A percentile compares a stretch with the other conserved stretches of the same genome.
Conservation (phyloP, 306 rosid species). For the Cicer bijugum region DNA sequence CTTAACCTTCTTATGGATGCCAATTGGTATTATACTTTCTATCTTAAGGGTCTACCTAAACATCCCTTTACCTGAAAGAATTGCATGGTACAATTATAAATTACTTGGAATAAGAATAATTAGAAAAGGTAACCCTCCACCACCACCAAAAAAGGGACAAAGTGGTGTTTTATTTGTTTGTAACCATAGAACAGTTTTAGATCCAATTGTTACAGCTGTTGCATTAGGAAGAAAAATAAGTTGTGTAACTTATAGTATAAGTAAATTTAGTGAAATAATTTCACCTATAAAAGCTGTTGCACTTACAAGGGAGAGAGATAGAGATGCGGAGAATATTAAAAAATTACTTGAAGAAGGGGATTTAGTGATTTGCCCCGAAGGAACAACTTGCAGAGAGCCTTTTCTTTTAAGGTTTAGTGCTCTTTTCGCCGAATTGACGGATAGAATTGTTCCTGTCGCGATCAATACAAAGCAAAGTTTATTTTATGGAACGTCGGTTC, state of each 20-base stretch:
- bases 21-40: slow-evolving; percentile 72
- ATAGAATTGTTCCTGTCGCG: slow-evolving; percentile 87
- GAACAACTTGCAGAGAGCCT: slow-evolving; percentile 89
- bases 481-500: slow-evolving; percentile 72
- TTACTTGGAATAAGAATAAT: slow-evolving; percentile 64
- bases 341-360: slow-evolving; percentile 84
- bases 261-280: slow-evolving; percentile 72
- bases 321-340: slow-evolving; percentile 74
- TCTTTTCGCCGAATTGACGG: slow-evolving; percentile 77
- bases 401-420: slow-evolving; percentile 85
- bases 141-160: slow-evolving; percentile 72
- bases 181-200: slow-evolving; percentile 84
- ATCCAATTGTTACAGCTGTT: slow-evolving; percentile 77
- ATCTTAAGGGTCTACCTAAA: slow-evolving; percentile 73
- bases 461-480: slow-evolving; percentile 81
- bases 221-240: slow-evolving; percentile 81
- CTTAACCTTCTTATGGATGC: slow-evolving; percentile 79
- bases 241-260: slow-evolving; percentile 90
- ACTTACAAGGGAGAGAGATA: slow-evolving; percentile 76
- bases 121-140: slow-evolving; percentile 87
- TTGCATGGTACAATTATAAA: slow-evolving; percentile 71
- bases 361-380: slow-evolving; percentile 86
- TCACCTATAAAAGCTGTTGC: slow-evolving; percentile 90
- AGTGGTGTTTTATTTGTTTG: slow-evolving; percentile 79
- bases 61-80: slow-evolving; percentile 71